A percentile compares a stretch with the other conserved stretches of the same genome.
Conservation (phyloP, 2,329 filamentous ascomycete species). For the Piedraia hortae region DNA sequence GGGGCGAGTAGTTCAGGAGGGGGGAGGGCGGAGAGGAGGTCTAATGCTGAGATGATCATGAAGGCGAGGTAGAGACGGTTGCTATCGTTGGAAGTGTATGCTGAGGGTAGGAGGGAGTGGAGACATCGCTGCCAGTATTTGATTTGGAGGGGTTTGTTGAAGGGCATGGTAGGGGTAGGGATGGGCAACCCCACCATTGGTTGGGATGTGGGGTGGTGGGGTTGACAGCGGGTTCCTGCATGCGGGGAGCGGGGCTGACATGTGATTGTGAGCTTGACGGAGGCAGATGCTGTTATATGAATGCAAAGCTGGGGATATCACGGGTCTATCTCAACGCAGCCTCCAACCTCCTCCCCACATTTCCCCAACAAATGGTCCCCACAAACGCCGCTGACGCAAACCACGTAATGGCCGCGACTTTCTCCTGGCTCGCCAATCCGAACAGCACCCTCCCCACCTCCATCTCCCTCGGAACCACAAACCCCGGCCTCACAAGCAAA, state of each 20-base stretch:
- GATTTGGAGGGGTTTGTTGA: constrained; percentile 34
- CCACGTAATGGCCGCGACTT: constrained; percentile 54
- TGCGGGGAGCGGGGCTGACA: neutral
- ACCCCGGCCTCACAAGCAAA: constrained; percentile 46
- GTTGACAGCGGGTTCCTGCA: no score
- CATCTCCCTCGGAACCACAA: constrained; percentile 31
- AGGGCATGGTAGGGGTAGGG: no score
- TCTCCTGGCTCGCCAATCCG: constrained; percentile 32
- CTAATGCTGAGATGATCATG: constrained; percentile 67
- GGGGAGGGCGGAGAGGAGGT: constrained; percentile 45
- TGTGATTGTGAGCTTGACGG: constrained; percentile 3
- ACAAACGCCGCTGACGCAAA: constrained; percentile 83
- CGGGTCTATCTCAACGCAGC: no score
- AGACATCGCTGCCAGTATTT: constrained; percentile 85
- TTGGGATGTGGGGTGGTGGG: no score
- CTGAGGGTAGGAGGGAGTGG: constrained; percentile 48
- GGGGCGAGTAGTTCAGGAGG: constrained; percentile 26
- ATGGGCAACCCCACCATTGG: no score
- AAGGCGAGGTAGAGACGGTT: constrained; percentile 71
- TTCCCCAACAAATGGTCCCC: constrained; percentile 85
- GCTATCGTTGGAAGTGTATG: constrained; percentile 72
- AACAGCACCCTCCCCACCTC: constrained; percentile 8
- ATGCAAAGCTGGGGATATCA: no score
- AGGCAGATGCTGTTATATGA: no score
- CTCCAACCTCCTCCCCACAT: constrained; percentile 64